Evolutionary conservation across 768 basidiomycete genomes (phyloP), one percentile per base, ranked within the genome.

Genomic region (Pluteus cervinus): DNA sequence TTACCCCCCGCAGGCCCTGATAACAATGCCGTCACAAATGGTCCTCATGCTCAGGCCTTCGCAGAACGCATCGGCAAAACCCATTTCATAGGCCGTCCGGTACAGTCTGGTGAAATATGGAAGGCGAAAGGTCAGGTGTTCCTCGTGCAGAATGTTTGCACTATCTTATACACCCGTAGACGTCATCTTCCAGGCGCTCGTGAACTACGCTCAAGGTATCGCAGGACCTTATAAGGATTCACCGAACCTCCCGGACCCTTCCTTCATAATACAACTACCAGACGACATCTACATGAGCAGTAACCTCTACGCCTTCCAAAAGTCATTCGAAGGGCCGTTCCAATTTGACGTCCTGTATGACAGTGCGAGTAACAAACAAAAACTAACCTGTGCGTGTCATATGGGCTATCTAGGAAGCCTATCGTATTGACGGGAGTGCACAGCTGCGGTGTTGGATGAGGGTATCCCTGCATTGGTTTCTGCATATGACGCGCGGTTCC

Each of bases 341-440:
- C 76, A 85, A 41, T 91, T 93, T 53, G 94, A 98, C 49, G 71
- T 97, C 11, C 79, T 82, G 57, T 96, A 81, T 52, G 89, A 96
- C 48, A 83, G 84, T 40, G 76, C 59, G 20, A 87, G 81, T 49
- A 66, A 72, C 9, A 74, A 74, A 42, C 74, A 77, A 41, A 73
- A 71, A 42, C 59, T 92, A 14, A 76, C 68, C 45, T 60, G 90
- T 92, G 46, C 45, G 79, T 63, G 7, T 14, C 4, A 10, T 30
- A 7, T 30, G 3, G 7, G 29, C 14, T 17, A 17, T 39, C 8
- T 37, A 7, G 23, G 11, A 11, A 14, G 12, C 7, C 31, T 24
- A 24, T 37, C 22, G 40, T 7, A 40, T 7, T 36, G 5, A 29
- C 40, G 40, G 36, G 37, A 32, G n/a, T n/a, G 22, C 9, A 24